phyloP scores from a whole-genome alignment of 495 filamentous ascomycete species.

The Neurospora sp. region DNA sequence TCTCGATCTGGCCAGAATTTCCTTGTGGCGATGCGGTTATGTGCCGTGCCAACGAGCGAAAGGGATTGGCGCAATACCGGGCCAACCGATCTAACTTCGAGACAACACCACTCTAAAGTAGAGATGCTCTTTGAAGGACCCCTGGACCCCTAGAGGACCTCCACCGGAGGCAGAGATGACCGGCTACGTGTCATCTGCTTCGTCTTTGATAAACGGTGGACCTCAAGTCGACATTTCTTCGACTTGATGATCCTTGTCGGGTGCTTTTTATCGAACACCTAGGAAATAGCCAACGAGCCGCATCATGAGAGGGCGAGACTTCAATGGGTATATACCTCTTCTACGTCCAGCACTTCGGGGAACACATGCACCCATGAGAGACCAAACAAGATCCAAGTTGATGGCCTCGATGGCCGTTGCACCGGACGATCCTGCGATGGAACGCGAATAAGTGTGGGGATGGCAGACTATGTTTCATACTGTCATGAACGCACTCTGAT shows the following conservation, averaged over 20 bases:
- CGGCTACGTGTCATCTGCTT: not conserved
- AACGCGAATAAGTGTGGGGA: not conserved
- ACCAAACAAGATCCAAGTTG: not conserved
- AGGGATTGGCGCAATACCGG: not conserved
- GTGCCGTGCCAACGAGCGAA: not conserved
- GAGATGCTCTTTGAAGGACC: not conserved
- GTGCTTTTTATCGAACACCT: not conserved
- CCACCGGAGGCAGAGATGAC: not conserved
- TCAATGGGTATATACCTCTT: not conserved
- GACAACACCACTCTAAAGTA: not conserved
- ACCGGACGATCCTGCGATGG: not conserved
- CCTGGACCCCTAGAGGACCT: not conserved
- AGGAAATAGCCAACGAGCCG: not conserved
- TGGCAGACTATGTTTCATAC: not conserved
- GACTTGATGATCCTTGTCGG: not conserved
- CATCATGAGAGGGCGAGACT: not conserved
- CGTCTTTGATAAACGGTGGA: not conserved
- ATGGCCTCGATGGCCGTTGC: not conserved
- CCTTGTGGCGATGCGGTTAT: not conserved
- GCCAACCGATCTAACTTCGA: not conserved
- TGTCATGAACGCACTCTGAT: not conserved
- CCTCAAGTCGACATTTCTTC: not conserved
- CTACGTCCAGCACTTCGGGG: not conserved
- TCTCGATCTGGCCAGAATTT: not conserved
- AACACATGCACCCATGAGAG: not conserved